Base-by-base conservation (phyloP, 306 rosid species). In the Abrus pulchellus region DNA sequence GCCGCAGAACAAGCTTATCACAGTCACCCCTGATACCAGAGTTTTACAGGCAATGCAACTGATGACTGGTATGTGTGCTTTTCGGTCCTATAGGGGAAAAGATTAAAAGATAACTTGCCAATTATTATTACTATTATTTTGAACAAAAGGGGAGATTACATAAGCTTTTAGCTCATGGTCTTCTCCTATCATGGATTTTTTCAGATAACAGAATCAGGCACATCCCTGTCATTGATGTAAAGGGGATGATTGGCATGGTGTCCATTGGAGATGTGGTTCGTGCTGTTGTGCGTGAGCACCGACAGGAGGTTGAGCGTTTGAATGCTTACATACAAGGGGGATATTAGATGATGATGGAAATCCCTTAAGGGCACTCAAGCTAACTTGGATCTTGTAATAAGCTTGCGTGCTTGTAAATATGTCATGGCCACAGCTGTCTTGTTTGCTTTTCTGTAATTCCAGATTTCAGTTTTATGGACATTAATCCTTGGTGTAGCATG, bases 261-360 rank as follows among this genome's bases (percentile, higher is more conserved):
- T 96, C 99, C 29, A 96, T 96, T 28, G 99, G 99, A 45, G 99
- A 96, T 7, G 99, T 96, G 49, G 99, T 96, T 80, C 97, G 99
- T 57, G 99, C 99, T 14, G 98, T 96, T 43, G 99, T 96, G 79
- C 87, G 91, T 0, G 99, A 96, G 92, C 97, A 96, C 75, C 91
- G 99, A 4, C 93, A 91, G 86, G 99, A 96, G 91, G 94, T 96
- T 2, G 86, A 92, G 74, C 98, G 99, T 82, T 73, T 96, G 90
- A 96, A 93, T 77, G 99, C 98, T 72, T 96, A 3, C 68, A 96
- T 96, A 78, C 99, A 96, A 56, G 99, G 99, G 7, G 99, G 99
- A 66, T 96, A 96, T 83, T 96, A 89, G 90, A 63, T 80, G 89
- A 83, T 52, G 91, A 85, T 40, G 83, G 85, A 81, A 81, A 85